phyloP scores from a whole-genome alignment of 2,329 filamentous ascomycete species.

The Pestalotiopsis sp. region DNA sequence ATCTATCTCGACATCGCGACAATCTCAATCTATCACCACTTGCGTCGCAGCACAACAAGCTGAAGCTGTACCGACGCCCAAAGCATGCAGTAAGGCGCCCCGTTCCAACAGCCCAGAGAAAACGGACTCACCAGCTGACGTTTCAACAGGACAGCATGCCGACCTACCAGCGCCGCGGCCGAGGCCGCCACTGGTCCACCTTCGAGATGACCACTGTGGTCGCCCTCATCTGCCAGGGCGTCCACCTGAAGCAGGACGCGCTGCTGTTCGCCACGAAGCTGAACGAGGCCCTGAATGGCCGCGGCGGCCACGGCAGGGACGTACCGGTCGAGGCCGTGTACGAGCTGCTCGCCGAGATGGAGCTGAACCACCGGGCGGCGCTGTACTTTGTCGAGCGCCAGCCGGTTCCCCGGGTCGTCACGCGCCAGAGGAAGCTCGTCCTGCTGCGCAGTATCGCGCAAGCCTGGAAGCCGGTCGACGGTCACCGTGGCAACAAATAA shows the following conservation, averaged over 20 bases:
- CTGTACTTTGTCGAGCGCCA: slow-evolving; percentile 29
- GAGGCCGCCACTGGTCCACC: slow-evolving; percentile 27
- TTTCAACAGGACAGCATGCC: background rate
- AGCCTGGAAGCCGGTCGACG: too few species aligned
- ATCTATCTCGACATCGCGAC: too few species aligned
- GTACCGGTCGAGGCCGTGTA: slow-evolving; percentile 27
- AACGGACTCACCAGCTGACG: background rate
- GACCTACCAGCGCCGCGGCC: background rate
- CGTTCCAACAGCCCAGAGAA: background rate
- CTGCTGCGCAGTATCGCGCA: slow-evolving; percentile 22
- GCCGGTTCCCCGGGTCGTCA: slow-evolving; percentile 19
- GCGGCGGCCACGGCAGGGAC: slow-evolving; percentile 14
- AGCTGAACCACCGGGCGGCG: slow-evolving; percentile 23
- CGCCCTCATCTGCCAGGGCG: slow-evolving; percentile 27
- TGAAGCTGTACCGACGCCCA: background rate
- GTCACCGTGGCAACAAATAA: too few species aligned
- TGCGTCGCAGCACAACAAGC: too few species aligned
- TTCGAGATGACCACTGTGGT: slow-evolving; percentile 31
- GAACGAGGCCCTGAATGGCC: slow-evolving; percentile 29
- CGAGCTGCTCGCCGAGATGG: slow-evolving; percentile 26
- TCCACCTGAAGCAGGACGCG: slow-evolving; percentile 16
- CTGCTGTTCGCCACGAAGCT: slow-evolving; percentile 28
- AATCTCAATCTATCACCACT: too few species aligned
- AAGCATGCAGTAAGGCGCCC: background rate
- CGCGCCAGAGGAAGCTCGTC: slow-evolving; percentile 25